Evolutionary conservation across 768 basidiomycete species (phyloP).

Genomic region (Termitomyces sp.): DNA sequence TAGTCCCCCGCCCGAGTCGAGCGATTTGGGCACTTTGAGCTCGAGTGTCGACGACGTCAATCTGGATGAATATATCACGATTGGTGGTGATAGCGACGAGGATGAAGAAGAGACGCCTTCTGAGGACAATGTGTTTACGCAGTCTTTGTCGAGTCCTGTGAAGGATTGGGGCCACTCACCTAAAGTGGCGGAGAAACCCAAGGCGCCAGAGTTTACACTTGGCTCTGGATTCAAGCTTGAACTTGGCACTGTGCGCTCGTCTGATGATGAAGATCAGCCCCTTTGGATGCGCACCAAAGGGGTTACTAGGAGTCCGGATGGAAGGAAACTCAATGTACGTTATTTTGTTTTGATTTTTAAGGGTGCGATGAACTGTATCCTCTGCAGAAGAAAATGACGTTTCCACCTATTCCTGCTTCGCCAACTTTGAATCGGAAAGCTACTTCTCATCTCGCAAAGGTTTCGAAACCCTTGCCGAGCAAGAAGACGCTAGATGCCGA

Average conservation of each 20-base stretch:
- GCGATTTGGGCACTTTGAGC: slow-evolving; percentile 33
- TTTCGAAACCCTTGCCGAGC: slow-evolving; percentile 15
- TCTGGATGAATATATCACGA: slow-evolving; percentile 13
- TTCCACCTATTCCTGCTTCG: slow-evolving; percentile 43
- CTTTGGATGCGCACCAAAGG: slow-evolving; percentile 23
- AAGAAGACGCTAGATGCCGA: slow-evolving; percentile 9
- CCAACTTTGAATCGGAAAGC: slow-evolving; percentile 40
- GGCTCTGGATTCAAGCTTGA: slow-evolving; percentile 39
- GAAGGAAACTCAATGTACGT: slow-evolving; percentile 24
- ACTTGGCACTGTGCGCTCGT: slow-evolving; percentile 23
- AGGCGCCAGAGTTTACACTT: slow-evolving; percentile 21
- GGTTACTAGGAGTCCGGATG: slow-evolving; percentile 21
- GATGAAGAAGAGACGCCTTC: slow-evolving; percentile 23
- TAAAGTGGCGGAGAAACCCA: slow-evolving; percentile 21
- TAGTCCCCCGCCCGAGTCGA: slow-evolving; percentile 50
- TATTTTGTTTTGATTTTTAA: neutral
- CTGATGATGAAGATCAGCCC: slow-evolving; percentile 26
- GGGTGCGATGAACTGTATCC: slow-evolving; percentile 12
- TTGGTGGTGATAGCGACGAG: slow-evolving; percentile 22
- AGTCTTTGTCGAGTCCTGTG: slow-evolving; percentile 37
- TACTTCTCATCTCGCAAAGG: slow-evolving; percentile 9
- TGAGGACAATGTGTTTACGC: slow-evolving; percentile 32
- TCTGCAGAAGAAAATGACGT: slow-evolving; percentile 30
- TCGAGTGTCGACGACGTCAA: slow-evolving; percentile 8
- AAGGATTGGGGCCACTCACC: slow-evolving; percentile 40